These are phyloP conservation scores for Pseudozyma thailandica DNA, from an alignment of 1,284 basidiomycete species.

Conservation along the genomic window DNA sequence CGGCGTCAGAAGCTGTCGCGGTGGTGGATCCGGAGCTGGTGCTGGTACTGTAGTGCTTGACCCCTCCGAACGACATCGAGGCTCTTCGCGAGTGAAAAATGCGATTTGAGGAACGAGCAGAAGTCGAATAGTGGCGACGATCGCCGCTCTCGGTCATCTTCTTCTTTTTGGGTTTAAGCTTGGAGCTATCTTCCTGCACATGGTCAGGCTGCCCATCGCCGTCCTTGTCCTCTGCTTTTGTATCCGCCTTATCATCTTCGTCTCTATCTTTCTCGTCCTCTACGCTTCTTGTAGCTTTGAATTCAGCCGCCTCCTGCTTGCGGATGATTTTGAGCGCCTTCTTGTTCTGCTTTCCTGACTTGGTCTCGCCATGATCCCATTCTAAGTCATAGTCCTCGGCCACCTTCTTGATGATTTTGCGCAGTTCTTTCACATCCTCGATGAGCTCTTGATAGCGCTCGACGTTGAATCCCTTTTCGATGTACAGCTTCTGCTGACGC, in stretches of 20 bases:
- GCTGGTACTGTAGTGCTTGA: constrained; percentile 23
- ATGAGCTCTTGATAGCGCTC: constrained; percentile 58
- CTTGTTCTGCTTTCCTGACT: constrained; percentile 52
- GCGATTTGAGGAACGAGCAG: constrained; percentile 1
- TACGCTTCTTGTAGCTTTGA: constrained; percentile 15
- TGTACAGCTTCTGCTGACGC: constrained; percentile 57
- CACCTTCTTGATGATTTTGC: constrained; percentile 56
- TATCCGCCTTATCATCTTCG: constrained; percentile 18
- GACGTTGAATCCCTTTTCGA: constrained; percentile 57
- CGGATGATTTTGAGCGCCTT: constrained; percentile 59
- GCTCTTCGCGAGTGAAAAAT: neutral
- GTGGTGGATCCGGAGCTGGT: constrained; percentile 6
- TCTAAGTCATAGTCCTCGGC: constrained; percentile 62
- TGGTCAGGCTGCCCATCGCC: constrained; percentile 50
- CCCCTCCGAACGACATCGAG: too few species aligned
- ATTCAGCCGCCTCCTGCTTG: constrained; percentile 39
- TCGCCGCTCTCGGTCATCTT: constrained; percentile 20
- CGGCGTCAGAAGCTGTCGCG: neutral
- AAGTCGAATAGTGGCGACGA: constrained; percentile 26
- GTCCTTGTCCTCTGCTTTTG: constrained; percentile 41
- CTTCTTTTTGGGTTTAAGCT: constrained; percentile 38
- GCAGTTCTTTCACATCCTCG: constrained; percentile 57
- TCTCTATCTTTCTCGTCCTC: constrained; percentile 24
- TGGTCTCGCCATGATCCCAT: constrained; percentile 60
- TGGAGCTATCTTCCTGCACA: constrained; percentile 32